These are phyloP conservation scores for Lathyrus oleraceus DNA, from an alignment of 306 rosid genomes.

Conservation along the genomic window DNA sequence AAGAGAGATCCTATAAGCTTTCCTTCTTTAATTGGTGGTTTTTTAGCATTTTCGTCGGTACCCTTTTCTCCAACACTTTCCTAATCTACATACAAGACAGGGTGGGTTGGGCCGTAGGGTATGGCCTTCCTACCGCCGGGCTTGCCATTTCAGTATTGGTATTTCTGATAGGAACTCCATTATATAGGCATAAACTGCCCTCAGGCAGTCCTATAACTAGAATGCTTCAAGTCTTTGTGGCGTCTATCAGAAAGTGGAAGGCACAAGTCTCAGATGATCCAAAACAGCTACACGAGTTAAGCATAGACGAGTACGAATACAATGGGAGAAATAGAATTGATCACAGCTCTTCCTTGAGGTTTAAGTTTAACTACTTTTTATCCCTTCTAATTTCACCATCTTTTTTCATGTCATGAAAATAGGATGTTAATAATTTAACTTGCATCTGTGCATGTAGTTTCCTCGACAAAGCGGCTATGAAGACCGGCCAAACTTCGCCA, in stretches of 20 bases:
- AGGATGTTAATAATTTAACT: not conserved
- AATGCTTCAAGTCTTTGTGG: constrained; percentile 61
- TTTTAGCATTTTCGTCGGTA: constrained; percentile 71
- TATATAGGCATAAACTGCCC: constrained; percentile 75
- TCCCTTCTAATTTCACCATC: not conserved
- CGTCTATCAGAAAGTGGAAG: constrained; percentile 60
- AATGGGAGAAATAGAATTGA: constrained; percentile 49
- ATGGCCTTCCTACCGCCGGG: constrained; percentile 80
- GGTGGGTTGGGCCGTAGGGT: constrained; percentile 74
- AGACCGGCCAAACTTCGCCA: constrained; percentile 43
- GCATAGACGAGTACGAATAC: constrained; percentile 44
- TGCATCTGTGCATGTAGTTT: constrained; percentile 49
- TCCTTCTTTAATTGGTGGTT: constrained; percentile 93
- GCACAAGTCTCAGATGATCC: constrained; percentile 54
- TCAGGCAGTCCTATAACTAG: constrained; percentile 68
- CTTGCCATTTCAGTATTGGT: constrained; percentile 58
- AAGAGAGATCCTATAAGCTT: constrained; percentile 59
- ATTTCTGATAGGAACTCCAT: constrained; percentile 61
- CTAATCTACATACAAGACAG: constrained; percentile 75
- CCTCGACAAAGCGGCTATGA: constrained; percentile 69
- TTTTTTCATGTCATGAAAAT: not conserved
- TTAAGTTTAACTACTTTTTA: constrained; percentile 17
- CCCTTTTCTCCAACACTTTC: constrained; percentile 73
- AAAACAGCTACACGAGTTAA: constrained; percentile 65
- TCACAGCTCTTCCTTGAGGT: constrained; percentile 61